phyloP scores from a whole-genome alignment of 2,329 filamentous ascomycete species.

The Neonectria hederae region DNA sequence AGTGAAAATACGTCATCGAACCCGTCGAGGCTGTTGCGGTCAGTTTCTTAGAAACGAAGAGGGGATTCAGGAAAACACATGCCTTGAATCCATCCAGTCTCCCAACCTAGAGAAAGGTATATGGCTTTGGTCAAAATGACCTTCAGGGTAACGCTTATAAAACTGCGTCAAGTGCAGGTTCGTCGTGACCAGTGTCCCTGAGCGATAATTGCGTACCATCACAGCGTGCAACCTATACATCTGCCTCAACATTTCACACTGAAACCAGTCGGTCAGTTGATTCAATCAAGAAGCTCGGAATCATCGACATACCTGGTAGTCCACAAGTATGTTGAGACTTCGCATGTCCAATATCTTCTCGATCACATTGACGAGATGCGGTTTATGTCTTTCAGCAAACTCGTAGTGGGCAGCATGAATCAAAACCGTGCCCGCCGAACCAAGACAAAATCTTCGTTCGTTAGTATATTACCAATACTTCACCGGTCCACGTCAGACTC shows the following conservation, averaged over 20 bases:
- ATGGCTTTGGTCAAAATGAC: constrained; percentile 21
- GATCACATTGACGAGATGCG: constrained; percentile 8
- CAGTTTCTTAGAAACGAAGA: not conserved
- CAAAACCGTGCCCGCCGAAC: constrained; percentile 22
- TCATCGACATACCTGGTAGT: constrained; percentile 12
- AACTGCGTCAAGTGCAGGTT: constrained; percentile 27
- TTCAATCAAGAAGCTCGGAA: too few relatives aligned
- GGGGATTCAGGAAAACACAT: not conserved
- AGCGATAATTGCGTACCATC: constrained; percentile 23
- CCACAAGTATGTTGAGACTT: constrained; percentile 4
- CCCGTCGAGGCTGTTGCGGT: constrained; percentile 19
- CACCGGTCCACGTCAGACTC: not conserved
- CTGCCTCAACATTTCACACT: constrained; percentile 24
- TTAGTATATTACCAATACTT: not conserved
- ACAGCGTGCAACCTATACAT: constrained; percentile 22
- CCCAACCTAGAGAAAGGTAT: constrained; percentile 17
- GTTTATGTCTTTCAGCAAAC: not conserved
- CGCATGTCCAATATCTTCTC: constrained; percentile 19
- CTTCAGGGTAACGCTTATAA: constrained; percentile 26
- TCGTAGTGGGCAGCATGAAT: constrained; percentile 26
- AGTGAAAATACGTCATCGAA: constrained; percentile 23
- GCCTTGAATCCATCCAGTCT: constrained; percentile 22
- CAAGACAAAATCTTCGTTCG: constrained; percentile 20
- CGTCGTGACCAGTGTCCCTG: constrained; percentile 20
- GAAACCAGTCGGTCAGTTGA: not conserved